phyloP scores from a whole-genome alignment of 176 grass and related monocot species.

The Neostapfia colusana region DNA sequence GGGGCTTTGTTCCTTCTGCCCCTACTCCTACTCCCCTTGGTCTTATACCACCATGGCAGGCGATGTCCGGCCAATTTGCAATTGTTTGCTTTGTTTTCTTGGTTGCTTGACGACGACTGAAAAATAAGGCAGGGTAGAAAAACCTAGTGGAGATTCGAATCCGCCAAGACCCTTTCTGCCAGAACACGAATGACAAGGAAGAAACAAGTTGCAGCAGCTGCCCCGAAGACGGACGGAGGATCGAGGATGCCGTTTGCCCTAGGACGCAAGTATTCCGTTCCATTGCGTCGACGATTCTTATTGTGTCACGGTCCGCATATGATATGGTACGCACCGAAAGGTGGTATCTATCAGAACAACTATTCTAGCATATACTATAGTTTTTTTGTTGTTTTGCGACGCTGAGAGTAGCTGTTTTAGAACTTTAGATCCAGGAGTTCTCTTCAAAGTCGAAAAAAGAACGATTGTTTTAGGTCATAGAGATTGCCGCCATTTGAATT shows the following conservation, averaged over 20 bases:
- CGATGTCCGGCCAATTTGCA: conserved; percentile 31
- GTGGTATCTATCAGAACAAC: background rate
- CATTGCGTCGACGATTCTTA: background rate
- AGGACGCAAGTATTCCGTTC: conserved; percentile 4
- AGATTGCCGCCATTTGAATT: conserved; percentile 15
- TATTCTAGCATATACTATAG: background rate
- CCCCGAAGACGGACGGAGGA: background rate
- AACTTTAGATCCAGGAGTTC: background rate
- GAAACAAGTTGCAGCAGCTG: background rate
- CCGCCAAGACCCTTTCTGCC: background rate
- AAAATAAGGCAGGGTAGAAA: conserved; percentile 17
- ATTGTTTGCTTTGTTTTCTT: conserved; percentile 12
- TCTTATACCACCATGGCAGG: conserved; percentile 43
- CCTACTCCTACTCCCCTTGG: conserved; percentile 1
- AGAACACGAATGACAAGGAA: background rate
- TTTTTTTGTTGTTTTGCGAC: too few species aligned
- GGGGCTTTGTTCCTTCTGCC: conserved; percentile 34
- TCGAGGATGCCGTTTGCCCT: background rate
- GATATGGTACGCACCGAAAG: too few species aligned
- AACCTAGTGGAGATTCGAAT: background rate
- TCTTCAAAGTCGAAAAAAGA: background rate
- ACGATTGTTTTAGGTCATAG: background rate
- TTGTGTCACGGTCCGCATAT: background rate
- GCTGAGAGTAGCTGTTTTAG: conserved; percentile 31
- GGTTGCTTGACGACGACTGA: conserved; percentile 33